Conservation (phyloP, 2,329 filamentous ascomycete species). For the Knufia petricola region DNA sequence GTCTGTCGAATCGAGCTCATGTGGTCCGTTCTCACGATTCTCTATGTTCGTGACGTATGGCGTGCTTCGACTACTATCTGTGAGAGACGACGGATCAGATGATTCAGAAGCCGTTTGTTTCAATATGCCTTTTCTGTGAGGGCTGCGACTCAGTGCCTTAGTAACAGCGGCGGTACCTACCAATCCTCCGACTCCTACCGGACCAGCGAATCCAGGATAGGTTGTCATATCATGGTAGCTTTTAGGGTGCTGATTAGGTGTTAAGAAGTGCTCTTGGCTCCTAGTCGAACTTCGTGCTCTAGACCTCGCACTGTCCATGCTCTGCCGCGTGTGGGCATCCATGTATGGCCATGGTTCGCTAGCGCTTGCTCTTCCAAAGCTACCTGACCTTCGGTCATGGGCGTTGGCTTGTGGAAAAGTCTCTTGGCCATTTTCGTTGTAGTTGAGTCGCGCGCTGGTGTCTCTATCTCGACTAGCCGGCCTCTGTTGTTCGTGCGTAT, state of each 20-base stretch:
- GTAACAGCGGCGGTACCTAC: background rate
- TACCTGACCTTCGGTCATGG: constrained; percentile 2
- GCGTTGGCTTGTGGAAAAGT: background rate
- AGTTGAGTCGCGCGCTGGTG: background rate
- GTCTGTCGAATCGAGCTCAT: constrained; percentile 1
- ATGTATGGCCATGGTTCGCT: constrained; percentile 17
- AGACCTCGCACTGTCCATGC: background rate
- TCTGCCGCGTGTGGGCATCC: background rate
- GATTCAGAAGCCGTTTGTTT: constrained; percentile 6
- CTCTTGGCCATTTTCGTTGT: background rate
- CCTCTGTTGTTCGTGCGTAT: constrained; percentile 11
- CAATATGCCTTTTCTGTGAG: constrained; percentile 7
- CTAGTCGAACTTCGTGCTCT: background rate
- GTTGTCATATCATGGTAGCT: background rate
- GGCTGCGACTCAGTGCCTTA: background rate
- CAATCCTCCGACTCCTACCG: background rate
- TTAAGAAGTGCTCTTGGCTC: constrained; percentile 2
- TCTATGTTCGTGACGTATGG: background rate
- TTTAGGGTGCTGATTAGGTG: constrained; percentile 1
- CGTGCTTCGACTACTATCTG: background rate
- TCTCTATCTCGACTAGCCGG: constrained; percentile 8
- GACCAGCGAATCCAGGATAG: background rate
- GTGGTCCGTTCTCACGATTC: background rate
- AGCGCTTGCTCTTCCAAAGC: constrained; percentile 9
- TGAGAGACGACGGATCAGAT: constrained; percentile 2